Base-by-base conservation (phyloP, 805 yeast genomes). In the Myxozyma melibiosi region DNA sequence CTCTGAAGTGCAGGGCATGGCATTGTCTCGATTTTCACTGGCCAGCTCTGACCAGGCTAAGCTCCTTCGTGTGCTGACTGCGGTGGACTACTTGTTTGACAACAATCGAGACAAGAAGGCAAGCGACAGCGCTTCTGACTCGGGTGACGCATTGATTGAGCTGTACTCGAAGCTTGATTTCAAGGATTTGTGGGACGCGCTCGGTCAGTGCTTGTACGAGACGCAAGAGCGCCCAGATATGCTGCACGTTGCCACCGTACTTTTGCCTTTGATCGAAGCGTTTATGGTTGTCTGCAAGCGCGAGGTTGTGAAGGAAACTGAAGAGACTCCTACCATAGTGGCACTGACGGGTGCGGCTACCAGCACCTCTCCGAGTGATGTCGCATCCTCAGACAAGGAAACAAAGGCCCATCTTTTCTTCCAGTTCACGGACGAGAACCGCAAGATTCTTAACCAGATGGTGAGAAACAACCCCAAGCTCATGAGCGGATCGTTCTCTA, bases 221-320 rank as follows among this genome's bases (percentile, higher is more conserved):
- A 74, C 88, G 56, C 92, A 85, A 66, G 83, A 80, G 22, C 79
- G 80, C 39, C 77, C 80, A 14, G 76, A 76, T 14, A 73, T 85
- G 62, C 74, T 81, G 22, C 83, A 83, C 44, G 82, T 89, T 43
- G 90, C 96, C 0, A 86, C 96, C 0, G 85, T 88, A 0, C 73
- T 91, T 24, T 75, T 92, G 24, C 97, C 98, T 0, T 72, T 90
- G 59, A 89, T 92, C 59, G 99, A 92, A 70, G 84, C 96, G 0
- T 76, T 94, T 55, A 90, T 94, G 96, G 96, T 92, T 48, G 94
- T 94, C n/a, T 90, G 96, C 73, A 91, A 91, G 67, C 95, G 57
- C 42, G 57, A 51, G 16, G 57, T 51, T 31, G 24, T 51, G 20
- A 55, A 55, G 20, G 56, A 53, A 16, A 37, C 43, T 9, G 54